phyloP scores from a whole-genome alignment of 2,329 filamentous ascomycete species.

The Curvularia eragrostidis region DNA sequence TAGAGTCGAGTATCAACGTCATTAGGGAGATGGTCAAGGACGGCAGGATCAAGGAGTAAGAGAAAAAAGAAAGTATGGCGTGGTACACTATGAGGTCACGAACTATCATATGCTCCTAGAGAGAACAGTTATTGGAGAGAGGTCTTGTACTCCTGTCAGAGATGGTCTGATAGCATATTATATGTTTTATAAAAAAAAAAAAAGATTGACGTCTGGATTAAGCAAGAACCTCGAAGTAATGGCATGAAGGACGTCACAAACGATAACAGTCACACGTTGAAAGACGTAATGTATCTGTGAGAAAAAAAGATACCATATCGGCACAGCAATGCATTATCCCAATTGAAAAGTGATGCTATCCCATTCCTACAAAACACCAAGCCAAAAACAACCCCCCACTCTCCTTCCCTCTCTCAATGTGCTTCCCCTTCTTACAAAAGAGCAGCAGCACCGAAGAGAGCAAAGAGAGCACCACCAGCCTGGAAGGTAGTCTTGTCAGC shows the following conservation, averaged over 20 bases:
- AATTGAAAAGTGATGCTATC: conserved; percentile 14
- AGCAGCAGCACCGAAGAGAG: conserved; percentile 25
- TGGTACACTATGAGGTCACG: no score
- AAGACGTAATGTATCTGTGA: not conserved
- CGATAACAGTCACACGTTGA: not conserved
- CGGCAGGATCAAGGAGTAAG: conserved; percentile 40
- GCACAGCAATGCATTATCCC: conserved; percentile 2
- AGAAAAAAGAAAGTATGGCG: not conserved
- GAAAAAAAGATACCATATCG: not conserved
- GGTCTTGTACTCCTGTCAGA: not conserved
- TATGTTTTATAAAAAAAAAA: not conserved
- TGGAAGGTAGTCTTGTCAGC: conserved; percentile 14
- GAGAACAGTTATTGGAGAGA: no score
- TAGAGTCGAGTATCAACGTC: conserved; percentile 52
- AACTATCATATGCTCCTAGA: no score
- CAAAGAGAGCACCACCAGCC: conserved; percentile 38
- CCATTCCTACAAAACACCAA: not conserved
- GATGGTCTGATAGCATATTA: not conserved
- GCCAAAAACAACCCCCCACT: not conserved
- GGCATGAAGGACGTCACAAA: not conserved
- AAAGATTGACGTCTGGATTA: not conserved
- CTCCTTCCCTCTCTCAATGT: no score
- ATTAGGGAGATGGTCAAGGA: conserved; percentile 54
- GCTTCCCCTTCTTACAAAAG: conserved; percentile 22
- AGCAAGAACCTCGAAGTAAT: not conserved